These are phyloP conservation scores for Suillus luteus DNA, from an alignment of 768 basidiomycete genomes.

Conservation along the genomic window DNA sequence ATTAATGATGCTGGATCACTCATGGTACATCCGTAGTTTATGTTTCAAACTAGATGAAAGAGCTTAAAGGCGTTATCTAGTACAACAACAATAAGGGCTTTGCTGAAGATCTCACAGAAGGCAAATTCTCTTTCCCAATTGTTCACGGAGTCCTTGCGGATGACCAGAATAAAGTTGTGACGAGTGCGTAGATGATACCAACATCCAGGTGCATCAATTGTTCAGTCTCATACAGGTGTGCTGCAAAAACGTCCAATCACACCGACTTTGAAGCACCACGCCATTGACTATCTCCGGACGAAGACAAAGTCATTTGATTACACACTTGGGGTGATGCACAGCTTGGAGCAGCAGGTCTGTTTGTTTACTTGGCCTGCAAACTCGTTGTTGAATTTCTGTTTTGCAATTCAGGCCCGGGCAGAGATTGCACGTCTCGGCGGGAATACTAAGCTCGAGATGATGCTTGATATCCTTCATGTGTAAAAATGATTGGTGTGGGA, in stretches of 20 bases:
- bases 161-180: constrained; percentile 70
- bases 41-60: background rate
- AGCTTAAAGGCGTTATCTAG: constrained; percentile 38
- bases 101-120: constrained; percentile 76
- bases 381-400: constrained; percentile 16
- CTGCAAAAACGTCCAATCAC: constrained; percentile 89
- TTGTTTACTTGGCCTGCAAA: constrained; percentile 35
- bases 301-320: constrained; percentile 86
- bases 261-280: constrained; percentile 78
- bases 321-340: constrained; percentile 66
- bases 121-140: constrained; percentile 80
- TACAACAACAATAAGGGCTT: constrained; percentile 67
- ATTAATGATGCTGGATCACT: constrained; percentile 45
- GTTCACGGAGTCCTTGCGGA: constrained; percentile 82
- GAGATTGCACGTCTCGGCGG: constrained; percentile 81
- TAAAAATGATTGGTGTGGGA: constrained; percentile 16
- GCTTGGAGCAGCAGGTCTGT: constrained; percentile 58
- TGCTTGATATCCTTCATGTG: constrained; percentile 60
- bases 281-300: constrained; percentile 74
- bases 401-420: constrained; percentile 39
- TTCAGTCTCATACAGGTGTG: constrained; percentile 59
- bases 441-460: constrained; percentile 59
- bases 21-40: constrained; percentile 38
- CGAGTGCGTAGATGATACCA: constrained; percentile 56
- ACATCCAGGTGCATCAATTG: background rate